These are phyloP conservation scores for Mallotus japonicus DNA, from an alignment of 441 rosid genomes.

Conservation along the genomic window DNA sequence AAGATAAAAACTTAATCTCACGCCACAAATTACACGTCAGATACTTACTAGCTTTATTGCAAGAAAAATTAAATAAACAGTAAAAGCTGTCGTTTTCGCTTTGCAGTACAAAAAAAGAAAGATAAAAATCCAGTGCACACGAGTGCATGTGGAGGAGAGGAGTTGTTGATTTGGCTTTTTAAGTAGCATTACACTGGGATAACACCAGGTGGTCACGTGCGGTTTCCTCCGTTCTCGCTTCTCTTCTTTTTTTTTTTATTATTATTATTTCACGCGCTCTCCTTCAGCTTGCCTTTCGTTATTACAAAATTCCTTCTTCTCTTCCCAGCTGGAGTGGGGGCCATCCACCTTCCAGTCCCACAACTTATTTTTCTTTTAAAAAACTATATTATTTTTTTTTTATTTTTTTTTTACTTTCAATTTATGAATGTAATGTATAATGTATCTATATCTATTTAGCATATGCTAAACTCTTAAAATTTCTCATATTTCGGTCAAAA, in stretches of 20 bases:
- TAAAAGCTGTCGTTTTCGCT: neutral
- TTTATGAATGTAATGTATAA: too few species aligned
- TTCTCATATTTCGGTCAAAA: too few species aligned
- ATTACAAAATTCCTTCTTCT: neutral
- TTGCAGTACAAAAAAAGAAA: neutral
- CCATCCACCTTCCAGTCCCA: too few species aligned
- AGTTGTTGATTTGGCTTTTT: neutral
- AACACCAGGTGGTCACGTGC: constrained; percentile 37
- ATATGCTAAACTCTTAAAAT: too few species aligned
- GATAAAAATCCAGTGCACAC: constrained; percentile 29
- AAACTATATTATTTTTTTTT: too few species aligned
- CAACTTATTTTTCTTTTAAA: too few species aligned
- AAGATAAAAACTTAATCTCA: constrained; percentile 2
- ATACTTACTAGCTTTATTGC: neutral
- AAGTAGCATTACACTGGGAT: neutral
- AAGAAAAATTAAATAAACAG: too few species aligned
- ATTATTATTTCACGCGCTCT: constrained; percentile 20
- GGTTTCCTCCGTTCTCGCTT: constrained; percentile 14
- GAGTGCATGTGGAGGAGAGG: constrained; percentile 31
- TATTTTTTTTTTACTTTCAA: too few species aligned
- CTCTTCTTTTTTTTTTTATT: too few species aligned
- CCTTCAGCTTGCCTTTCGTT: too few species aligned
- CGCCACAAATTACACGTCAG: constrained; percentile 19
- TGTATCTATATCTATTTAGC: too few species aligned
- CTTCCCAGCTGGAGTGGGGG: neutral